These are phyloP conservation scores for Monosporascus sp. DNA, from an alignment of 2,329 filamentous ascomycete species.

Conservation along the genomic window DNA sequence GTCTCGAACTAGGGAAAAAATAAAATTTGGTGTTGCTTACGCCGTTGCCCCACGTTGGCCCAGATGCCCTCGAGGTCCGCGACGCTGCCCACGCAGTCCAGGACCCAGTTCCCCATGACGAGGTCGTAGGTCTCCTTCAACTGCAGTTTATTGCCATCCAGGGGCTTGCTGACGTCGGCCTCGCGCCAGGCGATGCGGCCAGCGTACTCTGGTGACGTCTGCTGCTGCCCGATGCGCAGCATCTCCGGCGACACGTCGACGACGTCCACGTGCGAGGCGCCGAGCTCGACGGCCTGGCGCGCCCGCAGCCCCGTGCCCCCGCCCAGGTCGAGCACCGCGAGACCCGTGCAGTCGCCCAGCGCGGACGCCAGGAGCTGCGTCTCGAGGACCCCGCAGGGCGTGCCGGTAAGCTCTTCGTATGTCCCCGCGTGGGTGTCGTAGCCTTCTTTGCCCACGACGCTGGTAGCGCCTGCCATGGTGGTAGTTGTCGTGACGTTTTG, in stretches of 20 bases:
- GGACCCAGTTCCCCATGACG: conserved; percentile 30
- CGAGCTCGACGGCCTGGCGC: conserved; percentile 19
- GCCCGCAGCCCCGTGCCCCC: conserved; percentile 25
- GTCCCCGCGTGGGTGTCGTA: conserved; percentile 7
- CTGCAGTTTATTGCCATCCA: conserved; percentile 13
- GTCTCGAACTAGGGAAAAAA: no score
- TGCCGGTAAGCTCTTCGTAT: conserved; percentile 1
- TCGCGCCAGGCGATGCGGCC: conserved; percentile 19
- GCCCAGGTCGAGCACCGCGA: conserved; percentile 25
- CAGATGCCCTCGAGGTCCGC: conserved; percentile 24
- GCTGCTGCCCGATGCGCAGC: conserved; percentile 16
- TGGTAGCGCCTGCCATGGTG: no score
- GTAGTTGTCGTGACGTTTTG: no score
- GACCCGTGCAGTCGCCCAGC: conserved; percentile 20
- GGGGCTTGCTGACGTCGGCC: conserved; percentile 20
- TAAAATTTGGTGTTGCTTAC: no score
- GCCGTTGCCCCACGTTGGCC: no score
- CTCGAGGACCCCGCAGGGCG: conserved; percentile 16
- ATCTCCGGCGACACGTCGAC: conserved; percentile 24
- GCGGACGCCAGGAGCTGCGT: conserved; percentile 24
- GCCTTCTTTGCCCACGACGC: neutral
- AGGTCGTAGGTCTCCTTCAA: conserved; percentile 21
- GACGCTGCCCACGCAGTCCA: conserved; percentile 22
- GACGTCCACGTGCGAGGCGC: conserved; percentile 22
- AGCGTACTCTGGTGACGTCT: conserved; percentile 15